Base-by-base conservation (phyloP, 2,329 filamentous ascomycete genomes). In the Colletotrichum euphorbiae region DNA sequence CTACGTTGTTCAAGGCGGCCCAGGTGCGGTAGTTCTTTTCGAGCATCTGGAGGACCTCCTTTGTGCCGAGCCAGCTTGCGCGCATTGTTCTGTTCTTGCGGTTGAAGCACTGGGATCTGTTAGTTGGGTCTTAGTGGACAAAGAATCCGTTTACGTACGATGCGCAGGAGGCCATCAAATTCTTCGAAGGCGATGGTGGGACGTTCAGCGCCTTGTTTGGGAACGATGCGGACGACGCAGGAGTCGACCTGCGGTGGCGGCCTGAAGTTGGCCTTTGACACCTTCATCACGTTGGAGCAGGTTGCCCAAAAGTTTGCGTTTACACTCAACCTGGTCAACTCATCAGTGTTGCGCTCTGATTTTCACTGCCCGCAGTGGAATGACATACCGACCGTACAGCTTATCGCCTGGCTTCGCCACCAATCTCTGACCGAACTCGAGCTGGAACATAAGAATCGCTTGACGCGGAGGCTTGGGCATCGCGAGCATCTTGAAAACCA, bases 381-480 rank as follows among this genome's bases (percentile, higher is more conserved):
- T 24, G 83, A 85, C 57, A 91, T 89, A 74, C 89, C 90, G 8
- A 91, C 89, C 89, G 11, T 71, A 71, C 11, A 71, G 70, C 60
- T 70, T 70, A 60, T 71, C 70, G 8, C 70, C 70, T 0, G 95
- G 93, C 50, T 91, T 90, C 13, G 96, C 96, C 64, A 97, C 95
- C 40, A 98, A 84, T 43, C 95, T 89, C 78, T 97, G 90, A 17
- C 94, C 94, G 75, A 98, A 98, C 81, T 98, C 95, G 76, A 94
- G 90, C 83, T 98, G 95, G 75, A 97, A 96, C 94, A 97, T 97
- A 81, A 98, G 93, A 71, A 98, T 89, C 73, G 91, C 94, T 69
- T 89, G 90, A 38, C 95, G 85, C 0, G 96, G 96, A 0, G 94
- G 91, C 48, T 93, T 93, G 4, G 89, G 89, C 71, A 95, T 89